phyloP scores from a whole-genome alignment of 352 stramenopile genomes.

The Globisporangium cystogenes region DNA sequence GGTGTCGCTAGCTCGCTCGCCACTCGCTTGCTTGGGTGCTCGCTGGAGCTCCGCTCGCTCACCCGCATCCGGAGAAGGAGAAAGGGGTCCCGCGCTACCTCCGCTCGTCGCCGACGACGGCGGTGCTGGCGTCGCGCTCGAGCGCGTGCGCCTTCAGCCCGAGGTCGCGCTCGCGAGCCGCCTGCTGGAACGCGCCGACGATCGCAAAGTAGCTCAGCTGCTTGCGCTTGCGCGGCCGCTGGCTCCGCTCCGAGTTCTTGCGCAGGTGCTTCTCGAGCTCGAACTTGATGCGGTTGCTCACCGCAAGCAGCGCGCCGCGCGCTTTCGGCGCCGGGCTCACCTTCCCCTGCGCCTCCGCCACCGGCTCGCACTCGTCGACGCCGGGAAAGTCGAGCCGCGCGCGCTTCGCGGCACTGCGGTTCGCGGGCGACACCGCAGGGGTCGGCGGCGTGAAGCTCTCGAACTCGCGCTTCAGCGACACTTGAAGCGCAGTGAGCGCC shows the following conservation, averaged over 20 bases:
- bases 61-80: too few relatives aligned
- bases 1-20: background rate
- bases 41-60: too few relatives aligned
- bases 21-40: too few relatives aligned
- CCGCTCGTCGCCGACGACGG: constrained; percentile 6
- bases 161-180: constrained; percentile 56
- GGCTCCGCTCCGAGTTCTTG: constrained; percentile 37
- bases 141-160: constrained; percentile 19
- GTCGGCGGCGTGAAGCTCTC: constrained; percentile 69
- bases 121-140: constrained; percentile 21
- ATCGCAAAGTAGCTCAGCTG: constrained; percentile 82
- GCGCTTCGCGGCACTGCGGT: constrained; percentile 47
- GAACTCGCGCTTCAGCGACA: constrained; percentile 70
- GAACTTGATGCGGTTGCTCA: constrained; percentile 69
- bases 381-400: constrained; percentile 45
- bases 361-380: constrained; percentile 20
- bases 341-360: constrained; percentile 20
- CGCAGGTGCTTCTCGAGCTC: constrained; percentile 62
- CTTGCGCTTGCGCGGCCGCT: constrained; percentile 47
- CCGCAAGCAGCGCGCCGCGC: constrained; percentile 49
- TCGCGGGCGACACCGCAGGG: constrained; percentile 54
- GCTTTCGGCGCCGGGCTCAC: constrained; percentile 28
- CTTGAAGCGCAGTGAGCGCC: constrained; percentile 60
- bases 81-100: constrained; percentile 4
- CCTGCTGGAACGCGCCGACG: constrained; percentile 71